Base-by-base conservation (phyloP, 116 monocot genomes). In the Papilionanthe hybrid region DNA sequence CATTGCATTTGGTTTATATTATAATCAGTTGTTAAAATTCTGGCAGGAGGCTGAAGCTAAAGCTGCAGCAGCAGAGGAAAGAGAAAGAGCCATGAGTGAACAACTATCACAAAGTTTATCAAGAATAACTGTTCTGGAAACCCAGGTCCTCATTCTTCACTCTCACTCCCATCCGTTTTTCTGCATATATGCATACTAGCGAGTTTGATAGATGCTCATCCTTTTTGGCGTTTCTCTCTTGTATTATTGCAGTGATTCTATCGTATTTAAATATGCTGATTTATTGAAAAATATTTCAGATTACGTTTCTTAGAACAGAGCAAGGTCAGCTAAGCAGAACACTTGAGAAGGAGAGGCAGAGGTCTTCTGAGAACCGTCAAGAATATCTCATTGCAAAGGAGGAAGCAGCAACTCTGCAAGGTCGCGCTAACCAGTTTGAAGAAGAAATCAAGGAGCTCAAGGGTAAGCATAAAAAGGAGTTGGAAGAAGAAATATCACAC, bases 381-480 rank as follows among this genome's bases (percentile, higher is more conserved):
- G 98, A 99, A 80, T 93, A 95, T 82, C 86, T 99, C 37, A 93
- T 87, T 48, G 83, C 87, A 58, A 86, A 86, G 82, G 98, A 99
- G 89, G 95, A 99, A 92, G 95, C 88, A 75, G 98, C 94, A 69
- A 99, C 95, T 77, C 95, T 93, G 83, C 95, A 93, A 77, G 98
- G 93, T 29, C 93, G 89, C 55, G 87, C 90, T 18, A 94, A 86
- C 76, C 98, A 99, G 73, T 90, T 99, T 77, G 94, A 99, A 91
- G 93, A 90, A 82, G 98, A 99, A 82, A 86, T 95, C 41, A 91
- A 85, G 78, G 93, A 93, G 67, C 88, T 99, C 49, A 88, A 87
- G 83, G 81, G 72, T 63, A 93, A 90, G 83, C 89, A 93, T 79
- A 98, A 93, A 83, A 79, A 86, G 57, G 86, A 95, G 75, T 29